Evolutionary conservation across 345 rosid species (phyloP).

Genomic region (Ceriops decandra): DNA sequence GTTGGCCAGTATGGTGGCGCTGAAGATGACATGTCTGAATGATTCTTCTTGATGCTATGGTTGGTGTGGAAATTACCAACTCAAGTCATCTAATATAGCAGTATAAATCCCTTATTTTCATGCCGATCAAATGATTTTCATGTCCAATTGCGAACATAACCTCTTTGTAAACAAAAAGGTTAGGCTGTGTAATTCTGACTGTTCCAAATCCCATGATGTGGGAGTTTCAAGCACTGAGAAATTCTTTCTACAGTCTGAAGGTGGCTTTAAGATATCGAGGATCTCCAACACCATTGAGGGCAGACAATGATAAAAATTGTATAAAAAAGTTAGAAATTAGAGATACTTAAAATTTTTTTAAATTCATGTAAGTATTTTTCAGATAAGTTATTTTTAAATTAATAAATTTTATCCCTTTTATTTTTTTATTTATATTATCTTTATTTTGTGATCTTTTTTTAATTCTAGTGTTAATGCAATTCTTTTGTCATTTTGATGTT

Average conservation of each 20-base stretch:
- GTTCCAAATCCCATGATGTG: too few species aligned
- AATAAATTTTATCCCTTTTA: background rate
- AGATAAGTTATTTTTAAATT: background rate
- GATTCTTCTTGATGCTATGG: conserved; percentile 20
- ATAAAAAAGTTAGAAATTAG: background rate
- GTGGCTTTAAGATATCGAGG: background rate
- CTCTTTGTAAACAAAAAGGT: too few species aligned
- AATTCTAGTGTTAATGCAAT: too few species aligned
- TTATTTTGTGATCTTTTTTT: too few species aligned
- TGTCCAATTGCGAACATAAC: too few species aligned
- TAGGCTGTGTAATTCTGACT: too few species aligned
- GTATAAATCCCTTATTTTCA: background rate
- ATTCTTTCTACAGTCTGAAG: too few species aligned
- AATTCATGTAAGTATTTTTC: background rate
- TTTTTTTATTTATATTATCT: background rate
- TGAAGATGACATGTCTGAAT: conserved; percentile 76
- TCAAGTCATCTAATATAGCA: background rate
- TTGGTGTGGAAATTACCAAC: background rate
- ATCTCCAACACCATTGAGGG: conserved; percentile 4
- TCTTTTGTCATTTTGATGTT: too few species aligned
- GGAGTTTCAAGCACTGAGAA: too few species aligned
- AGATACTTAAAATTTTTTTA: too few species aligned
- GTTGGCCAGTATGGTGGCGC: conserved; percentile 52
- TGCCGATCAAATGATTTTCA: background rate
- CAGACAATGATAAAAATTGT: background rate